These are phyloP conservation scores for Endocalyx cinctus DNA, from an alignment of 2,329 filamentous ascomycete species.

Conservation along the genomic window DNA sequence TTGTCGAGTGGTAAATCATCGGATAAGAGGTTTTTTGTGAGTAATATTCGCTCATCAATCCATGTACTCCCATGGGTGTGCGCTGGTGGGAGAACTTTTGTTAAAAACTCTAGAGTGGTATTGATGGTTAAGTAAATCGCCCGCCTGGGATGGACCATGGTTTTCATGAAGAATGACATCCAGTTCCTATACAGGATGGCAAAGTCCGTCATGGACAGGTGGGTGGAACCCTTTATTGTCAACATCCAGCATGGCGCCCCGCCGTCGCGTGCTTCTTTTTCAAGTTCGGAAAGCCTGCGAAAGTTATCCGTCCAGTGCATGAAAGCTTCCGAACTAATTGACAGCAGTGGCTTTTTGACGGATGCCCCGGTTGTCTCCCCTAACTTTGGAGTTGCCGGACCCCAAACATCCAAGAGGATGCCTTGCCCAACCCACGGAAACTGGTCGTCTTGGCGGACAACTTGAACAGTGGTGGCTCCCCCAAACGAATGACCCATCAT, in stretches of 20 bases:
- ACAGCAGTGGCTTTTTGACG: slow-evolving; percentile 51
- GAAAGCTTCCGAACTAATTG: slow-evolving; percentile 64
- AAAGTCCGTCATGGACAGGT: slow-evolving; percentile 64
- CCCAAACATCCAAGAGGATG: slow-evolving; percentile 65
- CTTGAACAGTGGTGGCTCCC: slow-evolving; percentile 58
- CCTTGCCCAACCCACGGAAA: slow-evolving; percentile 58
- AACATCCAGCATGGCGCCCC: slow-evolving; percentile 45
- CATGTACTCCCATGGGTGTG: slow-evolving; percentile 47
- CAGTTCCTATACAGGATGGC: slow-evolving; percentile 57
- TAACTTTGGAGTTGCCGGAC: slow-evolving; percentile 40
- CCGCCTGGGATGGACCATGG: slow-evolving; percentile 57
- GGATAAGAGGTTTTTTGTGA: slow-evolving; percentile 32
- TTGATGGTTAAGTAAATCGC: slow-evolving; percentile 61
- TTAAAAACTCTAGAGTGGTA: slow-evolving; percentile 58
- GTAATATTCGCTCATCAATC: slow-evolving; percentile 48
- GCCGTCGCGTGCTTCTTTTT: slow-evolving; percentile 48
- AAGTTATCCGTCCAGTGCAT: slow-evolving; percentile 67
- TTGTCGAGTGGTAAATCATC: slow-evolving; percentile 45
- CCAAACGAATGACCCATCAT: slow-evolving; percentile 65
- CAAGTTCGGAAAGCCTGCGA: slow-evolving; percentile 49
- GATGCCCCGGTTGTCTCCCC: slow-evolving; percentile 40
- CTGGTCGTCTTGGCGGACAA: slow-evolving; percentile 48
- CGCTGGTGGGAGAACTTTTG: slow-evolving; percentile 43
- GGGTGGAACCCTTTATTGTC: slow-evolving; percentile 55
- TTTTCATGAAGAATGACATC: slow-evolving; percentile 56